Evolutionary conservation across 2,329 filamentous ascomycete species (phyloP), one percentile per base, ranked within the genome.

Genomic region (Claviceps sp.): DNA sequence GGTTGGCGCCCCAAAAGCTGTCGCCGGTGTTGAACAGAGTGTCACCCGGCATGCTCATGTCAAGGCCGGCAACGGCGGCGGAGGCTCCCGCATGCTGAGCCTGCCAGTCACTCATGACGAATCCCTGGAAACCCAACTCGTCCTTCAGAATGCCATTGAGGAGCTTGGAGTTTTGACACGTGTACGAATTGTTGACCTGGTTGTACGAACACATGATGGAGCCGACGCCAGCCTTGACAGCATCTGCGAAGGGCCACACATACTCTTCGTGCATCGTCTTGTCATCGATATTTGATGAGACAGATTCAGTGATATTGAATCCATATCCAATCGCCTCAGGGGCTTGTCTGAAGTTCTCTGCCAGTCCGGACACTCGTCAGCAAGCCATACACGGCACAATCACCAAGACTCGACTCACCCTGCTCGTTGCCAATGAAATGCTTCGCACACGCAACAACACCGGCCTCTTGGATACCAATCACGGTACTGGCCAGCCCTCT

Each of bases 31-130:
- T 80, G 70, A 96, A 95, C 19, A 70, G 57, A 1, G 85, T 85
- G 63, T 96, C 91, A 51, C 88, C 87, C 1, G 86, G 86, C 88
- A 93, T 93, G n/a, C 77, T 77, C 86, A 93, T 89, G 65, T 94
- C 89, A 24, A 93, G 72, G 41, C 87, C 88, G 22, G 86, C 85
- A 40, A 81, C 72, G 2, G 86, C 83, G 39, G 76, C 78, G 26
- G 80, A 71, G 5, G 78, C 81, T 56, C 84, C 85, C 3, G 80
- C 73, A 60, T 90, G 85, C 60, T 89, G 84, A 4, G 85, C 87
- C 57, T 78, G 72, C 85, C 87, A 93, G 64, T 94, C 87, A n/a
- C 77, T 81, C 78, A 87, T 81, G 53, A 91, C 76, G 60, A 88
- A 88, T 0, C 87, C 87, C 58, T 89, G 85, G 69, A 91, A 91